Evolutionary conservation across 805 yeast genomes (phyloP).

Genomic region (Candida khao-thaluensis): DNA sequence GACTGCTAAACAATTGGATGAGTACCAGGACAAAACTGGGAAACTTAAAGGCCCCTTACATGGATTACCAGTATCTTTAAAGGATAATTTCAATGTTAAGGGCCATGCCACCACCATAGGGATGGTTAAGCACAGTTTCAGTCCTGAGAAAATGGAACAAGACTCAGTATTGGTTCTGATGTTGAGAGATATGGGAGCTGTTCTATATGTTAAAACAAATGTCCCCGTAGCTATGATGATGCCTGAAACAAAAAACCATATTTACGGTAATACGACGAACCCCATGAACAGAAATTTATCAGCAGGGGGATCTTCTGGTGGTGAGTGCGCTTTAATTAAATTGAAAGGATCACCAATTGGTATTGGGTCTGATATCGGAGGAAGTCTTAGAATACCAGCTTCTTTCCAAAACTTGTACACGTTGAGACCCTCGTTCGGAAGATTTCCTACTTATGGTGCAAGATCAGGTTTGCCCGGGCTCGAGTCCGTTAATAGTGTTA

Average conservation of each 20-base stretch:
- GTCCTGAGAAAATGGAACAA: constrained; percentile 19
- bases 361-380: constrained; percentile 45
- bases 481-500: constrained; percentile 61
- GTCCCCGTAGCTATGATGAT: constrained; percentile 48
- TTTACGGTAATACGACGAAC: constrained; percentile 35
- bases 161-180: constrained; percentile 29
- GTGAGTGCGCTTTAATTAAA: constrained; percentile 43
- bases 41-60: constrained; percentile 59
- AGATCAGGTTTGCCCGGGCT: constrained; percentile 60
- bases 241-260: constrained; percentile 41
- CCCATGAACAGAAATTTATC: constrained; percentile 39
- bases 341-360: constrained; percentile 43
- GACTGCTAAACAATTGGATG: constrained; percentile 56
- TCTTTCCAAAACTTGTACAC: constrained; percentile 41
- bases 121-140: constrained; percentile 23
- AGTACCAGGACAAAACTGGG: constrained; percentile 45
- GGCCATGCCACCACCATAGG: constrained; percentile 45
- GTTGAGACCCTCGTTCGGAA: constrained; percentile 38
- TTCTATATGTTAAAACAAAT: constrained; percentile 43
- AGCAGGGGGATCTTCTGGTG: constrained; percentile 45
- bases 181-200: constrained; percentile 41
- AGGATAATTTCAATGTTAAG: constrained; percentile 44
- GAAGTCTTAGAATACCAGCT: constrained; percentile 45
- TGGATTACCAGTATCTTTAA: constrained; percentile 64
- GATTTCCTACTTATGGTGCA: constrained; percentile 41